Conservation (phyloP, 495 filamentous ascomycete species). For the Penicillium roqueforti region DNA sequence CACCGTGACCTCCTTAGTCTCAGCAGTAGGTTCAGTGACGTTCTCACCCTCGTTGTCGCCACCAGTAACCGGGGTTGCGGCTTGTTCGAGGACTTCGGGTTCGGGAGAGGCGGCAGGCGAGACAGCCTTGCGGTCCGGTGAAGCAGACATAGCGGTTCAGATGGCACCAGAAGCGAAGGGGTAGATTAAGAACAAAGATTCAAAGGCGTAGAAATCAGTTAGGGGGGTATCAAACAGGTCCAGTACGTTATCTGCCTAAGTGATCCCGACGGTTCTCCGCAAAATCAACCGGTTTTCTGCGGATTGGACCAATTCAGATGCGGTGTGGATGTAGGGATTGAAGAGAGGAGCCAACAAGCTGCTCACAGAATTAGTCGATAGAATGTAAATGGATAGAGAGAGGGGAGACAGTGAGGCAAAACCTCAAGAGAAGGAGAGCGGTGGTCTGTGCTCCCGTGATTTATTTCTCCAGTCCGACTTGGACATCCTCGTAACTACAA, state of each 20-base stretch:
- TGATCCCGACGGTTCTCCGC: conserved; percentile 13
- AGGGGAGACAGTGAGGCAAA: conserved; percentile 12
- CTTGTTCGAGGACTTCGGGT: conserved; percentile 23
- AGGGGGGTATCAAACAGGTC: conserved; percentile 9
- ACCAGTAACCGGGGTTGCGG: conserved; percentile 21
- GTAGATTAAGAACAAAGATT: not conserved
- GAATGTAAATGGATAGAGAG: conserved; percentile 7
- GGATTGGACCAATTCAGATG: not conserved
- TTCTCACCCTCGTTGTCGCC: conserved; percentile 25
- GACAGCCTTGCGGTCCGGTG: conserved; percentile 30
- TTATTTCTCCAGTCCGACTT: conserved; percentile 19
- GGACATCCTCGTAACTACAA: not conserved
- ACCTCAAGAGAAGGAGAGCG: conserved; percentile 17
- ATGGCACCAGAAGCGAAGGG: not conserved
- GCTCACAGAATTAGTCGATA: not conserved
- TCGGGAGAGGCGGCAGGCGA: conserved; percentile 23
- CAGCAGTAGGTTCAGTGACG: conserved; percentile 15
- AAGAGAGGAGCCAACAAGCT: not conserved
- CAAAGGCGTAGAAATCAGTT: not conserved
- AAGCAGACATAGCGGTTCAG: conserved; percentile 36
- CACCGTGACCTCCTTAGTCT: conserved; percentile 4
- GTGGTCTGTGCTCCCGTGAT: conserved; percentile 35
- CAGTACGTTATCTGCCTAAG: conserved; percentile 14
- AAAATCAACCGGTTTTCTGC: not conserved
- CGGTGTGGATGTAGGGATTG: not conserved